Base-by-base conservation (phyloP, 495 filamentous ascomycete genomes). In the Xylaria intraflava region DNA sequence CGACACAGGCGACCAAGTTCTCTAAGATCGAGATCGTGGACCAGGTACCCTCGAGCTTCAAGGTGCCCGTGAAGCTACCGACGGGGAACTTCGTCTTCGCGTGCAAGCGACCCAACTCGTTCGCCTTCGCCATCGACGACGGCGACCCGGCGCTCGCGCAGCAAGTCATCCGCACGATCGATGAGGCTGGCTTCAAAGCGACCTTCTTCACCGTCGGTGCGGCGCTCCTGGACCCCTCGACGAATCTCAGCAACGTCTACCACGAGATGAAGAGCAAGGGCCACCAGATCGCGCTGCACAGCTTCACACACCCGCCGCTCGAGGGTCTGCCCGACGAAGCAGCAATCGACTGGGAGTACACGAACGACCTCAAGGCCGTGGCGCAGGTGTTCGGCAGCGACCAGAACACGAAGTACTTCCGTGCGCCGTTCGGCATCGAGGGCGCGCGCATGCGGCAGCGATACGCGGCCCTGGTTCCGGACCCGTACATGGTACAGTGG, bases 111-210 rank as follows among this genome's bases (percentile, higher is more conserved):
- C 85, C 86, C 41, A 86, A 87, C 62, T 83, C 79, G 0, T 88
- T 90, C 65, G 87, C 87, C 0, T 88, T 90, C 64, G 87, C 86
- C 46, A 90, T 90, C 59, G 87, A 90, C 65, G 87, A 90, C 66
- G 87, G 87, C 6, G 71, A 80, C 54, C 87, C 87, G 6, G 51
- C 71, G 29, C 75, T 74, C 51, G 83, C 86, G 5, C 74, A 82
- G 57, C 61, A 78, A 53, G 82, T 90, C 31, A 81, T 87, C 77
- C 61, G 75, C 22, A 82, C 85, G 29, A 72, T 90, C 48, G 76
- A 81, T 10, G 75, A 79, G 10, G 86, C 83, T 30, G 45, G 65
- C 35, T 83, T 90, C 55, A 76, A 78, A 54, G 84, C 87, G 1
- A 90, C 87, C 0, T 90, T 90, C 69, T 90, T 90, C 68, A 88